Evolutionary conservation across 371 early-diverging fungal species (phyloP).

Genomic region (Syncephalastrum monosporum): DNA sequence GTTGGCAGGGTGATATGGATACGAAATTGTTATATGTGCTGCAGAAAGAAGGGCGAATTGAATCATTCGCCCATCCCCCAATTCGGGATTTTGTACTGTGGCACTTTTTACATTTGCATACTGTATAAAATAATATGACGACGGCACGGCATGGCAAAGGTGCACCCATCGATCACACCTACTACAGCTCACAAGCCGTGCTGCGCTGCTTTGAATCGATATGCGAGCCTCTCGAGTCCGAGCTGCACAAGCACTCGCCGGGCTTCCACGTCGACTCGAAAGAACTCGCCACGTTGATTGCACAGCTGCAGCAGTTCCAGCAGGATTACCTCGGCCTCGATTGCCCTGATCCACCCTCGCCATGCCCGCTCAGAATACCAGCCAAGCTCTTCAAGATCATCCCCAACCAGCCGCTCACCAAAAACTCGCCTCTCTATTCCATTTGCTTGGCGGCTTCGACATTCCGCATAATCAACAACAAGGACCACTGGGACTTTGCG

Average conservation of each 20-base stretch:
- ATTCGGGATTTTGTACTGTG: too few relatives aligned
- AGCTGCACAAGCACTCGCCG: conserved; percentile 36
- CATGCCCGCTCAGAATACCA: conserved; percentile 54
- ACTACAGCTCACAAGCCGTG: conserved; percentile 39
- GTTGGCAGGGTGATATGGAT: too few relatives aligned
- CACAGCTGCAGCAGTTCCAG: conserved; percentile 66
- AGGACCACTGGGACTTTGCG: conserved; percentile 57
- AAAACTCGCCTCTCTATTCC: conserved; percentile 43
- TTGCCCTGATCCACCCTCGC: conserved; percentile 19
- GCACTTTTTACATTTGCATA: too few relatives aligned
- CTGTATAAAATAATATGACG: conserved; percentile 1
- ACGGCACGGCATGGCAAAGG: conserved; percentile 35
- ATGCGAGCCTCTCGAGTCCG: conserved; percentile 32
- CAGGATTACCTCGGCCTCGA: conserved; percentile 56
- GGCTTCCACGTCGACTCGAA: conserved; percentile 42
- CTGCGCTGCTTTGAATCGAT: conserved; percentile 49
- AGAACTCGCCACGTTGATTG: conserved; percentile 55
- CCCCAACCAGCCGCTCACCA: conserved; percentile 16
- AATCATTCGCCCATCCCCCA: too few relatives aligned
- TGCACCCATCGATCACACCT: conserved; percentile 37
- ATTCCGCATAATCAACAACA: conserved; percentile 44
- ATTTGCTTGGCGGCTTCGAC: conserved; percentile 55
- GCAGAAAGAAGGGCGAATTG: too few relatives aligned
- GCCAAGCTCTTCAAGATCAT: conserved; percentile 58
- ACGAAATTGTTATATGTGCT: too few relatives aligned